Evolutionary conservation across 768 basidiomycete genomes (phyloP), one percentile per base, ranked within the genome.

Genomic region (Rhizopogon roseolus): DNA sequence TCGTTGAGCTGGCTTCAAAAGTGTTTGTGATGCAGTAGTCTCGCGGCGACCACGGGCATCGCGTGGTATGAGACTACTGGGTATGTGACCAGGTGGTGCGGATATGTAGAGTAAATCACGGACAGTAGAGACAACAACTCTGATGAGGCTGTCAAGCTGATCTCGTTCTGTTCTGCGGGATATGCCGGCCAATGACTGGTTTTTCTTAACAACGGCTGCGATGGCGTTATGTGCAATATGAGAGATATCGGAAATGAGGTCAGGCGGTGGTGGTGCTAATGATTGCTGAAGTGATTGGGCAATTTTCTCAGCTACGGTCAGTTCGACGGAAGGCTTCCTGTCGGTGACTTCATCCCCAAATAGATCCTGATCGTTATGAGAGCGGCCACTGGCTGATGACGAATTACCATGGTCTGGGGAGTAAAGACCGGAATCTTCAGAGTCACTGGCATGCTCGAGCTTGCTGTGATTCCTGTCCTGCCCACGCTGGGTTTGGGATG

Each of bases 1-100:
- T 49, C 90, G 78, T 54, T 92, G 91, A 0, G 84, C 83, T 6
- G 87, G 86, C 67, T 92, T 93, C 41, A 93, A 74, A 7, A 86
- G 73, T 3, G 84, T 75, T 59, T 81, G 78, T 1, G 80, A 71
- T 13, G 77, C 66, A 10, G 78, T 68, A 9, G 70, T 66, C 29
- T 77, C 63, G 53, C 71, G 73, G 22, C 66, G 62, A 57, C 82
- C 78, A 48, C 78, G 77, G 13, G 71, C 67, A 52, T 76, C 79
- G 11, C 72, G 76, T 39, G 78, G 81, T 42, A 81, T 75, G 43
- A 83, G 69, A 53, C 76, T 77, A 48, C 62, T 72, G 16, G 86
- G 80, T 51, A 88, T 80, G 60, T 87, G 85, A 28, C 79, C 79
- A 9, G 82, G 79, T 1, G 78, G 71, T 27, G 84, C 79, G 34